Base-by-base conservation (phyloP, 2,329 filamentous ascomycete genomes). In the Knufia fluminis region DNA sequence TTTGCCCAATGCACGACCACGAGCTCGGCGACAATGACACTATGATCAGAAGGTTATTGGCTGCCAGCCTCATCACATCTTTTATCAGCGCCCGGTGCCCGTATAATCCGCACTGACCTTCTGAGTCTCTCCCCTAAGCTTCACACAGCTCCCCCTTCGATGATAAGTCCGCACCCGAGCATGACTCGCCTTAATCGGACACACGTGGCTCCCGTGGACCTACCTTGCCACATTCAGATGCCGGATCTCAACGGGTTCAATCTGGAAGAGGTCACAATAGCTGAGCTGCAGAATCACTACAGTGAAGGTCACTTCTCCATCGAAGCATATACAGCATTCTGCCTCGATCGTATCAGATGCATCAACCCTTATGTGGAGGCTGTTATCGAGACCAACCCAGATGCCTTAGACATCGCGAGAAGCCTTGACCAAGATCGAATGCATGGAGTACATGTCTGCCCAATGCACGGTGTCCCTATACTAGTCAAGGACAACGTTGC, bases 391-490 rank as follows among this genome's bases (percentile, higher is more conserved):
- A 51, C 57, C 14, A 62, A 62, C 42, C 61, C 61, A 12, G 54
- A 58, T 12, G 54, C 56, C 3, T 20, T 58, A 16, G 48, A 49
- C 2, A 50, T 54, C 43, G 62, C 62, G 2, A 46, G 43, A 39
- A 38, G 39, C 6, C 53, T 62, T 14, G 63, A 64, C 40, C 40
- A 55, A 17, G 59, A 64, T 50, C 50, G 62, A 32, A 14, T 22
- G 33, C 48, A 46, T n/a, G 44, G 46, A 9, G 59, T 55, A 14
- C 58, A 54, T n/a, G 35, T 55, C 10, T 55, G 59, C 19, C 54
- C 56, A 14, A 56, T 67, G 1, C 63, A 67, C 55, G 64, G 64
- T 1, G 61, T 66, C n/a, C 63, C 64, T 1, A 57, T 67, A 22
- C 51, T 66, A 4, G 52, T 67, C 43, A 66, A 67, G 36, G 56